Base-by-base conservation (phyloP, 306 rosid genomes). In the Myrica gale region DNA sequence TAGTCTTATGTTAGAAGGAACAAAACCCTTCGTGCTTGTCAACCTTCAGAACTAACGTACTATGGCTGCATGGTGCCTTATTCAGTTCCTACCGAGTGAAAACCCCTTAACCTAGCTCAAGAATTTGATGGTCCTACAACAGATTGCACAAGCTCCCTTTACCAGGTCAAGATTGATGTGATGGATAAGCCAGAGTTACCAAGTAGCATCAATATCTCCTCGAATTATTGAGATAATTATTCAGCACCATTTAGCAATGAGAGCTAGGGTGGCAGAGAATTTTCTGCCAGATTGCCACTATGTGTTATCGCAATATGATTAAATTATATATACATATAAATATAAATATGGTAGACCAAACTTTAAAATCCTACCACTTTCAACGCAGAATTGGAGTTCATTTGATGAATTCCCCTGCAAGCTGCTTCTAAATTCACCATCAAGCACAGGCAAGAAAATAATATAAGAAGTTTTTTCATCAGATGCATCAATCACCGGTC, bases 401-500 rank as follows among this genome's bases (percentile, higher is more conserved):
- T 90, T 85, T 44, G 60, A 39, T n/a, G 83, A 47, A 39, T 82
- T 92, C 72, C 93, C 97, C 73, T 88, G 92, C 84, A 90, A 80
- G 83, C 81, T 39, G 89, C 48, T 66, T 9, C 93, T 85, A 72
- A 92, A 92, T 6, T 71, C 77, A 61, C 91, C 97, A 57, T 92
- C 97, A 77, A 92, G 72, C 39, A 90, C 86, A 19, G 96, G 92
- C 82, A 92, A 79, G 82, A 88, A 74, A 72, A 92, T 87, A 71
- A 87, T 79, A 71, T 87, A 92, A 66, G n/a, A 82, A 19, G 75
- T 75, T 54, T 66, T 74, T 13, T 73, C 86, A 3, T 65, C 17
- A 41, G 46, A 17, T 66, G 62, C 10, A 12, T 75, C 78, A 41
- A 63, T 56, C 53, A 17, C 70, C 42, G 70, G 80, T 63, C 77